Percentiles rank a stretch among this genome's conserved stretches.
These are phyloP conservation scores for Pistacia integerrima DNA, from an alignment of 345 rosid genomes.

Conservation along the genomic window DNA sequence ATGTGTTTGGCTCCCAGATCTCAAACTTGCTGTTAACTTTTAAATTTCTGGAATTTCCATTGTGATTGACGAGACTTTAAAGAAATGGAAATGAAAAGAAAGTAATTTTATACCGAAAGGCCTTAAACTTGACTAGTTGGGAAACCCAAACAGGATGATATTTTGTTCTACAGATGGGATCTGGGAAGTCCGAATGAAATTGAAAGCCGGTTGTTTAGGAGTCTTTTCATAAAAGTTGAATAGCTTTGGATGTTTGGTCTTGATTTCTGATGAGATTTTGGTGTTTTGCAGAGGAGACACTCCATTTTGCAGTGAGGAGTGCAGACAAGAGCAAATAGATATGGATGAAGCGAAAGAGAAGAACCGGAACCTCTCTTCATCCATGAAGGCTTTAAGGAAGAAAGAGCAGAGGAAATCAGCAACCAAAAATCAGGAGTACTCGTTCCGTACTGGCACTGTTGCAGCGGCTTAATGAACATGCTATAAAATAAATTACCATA, in stretches of 20 bases:
- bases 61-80: neutral
- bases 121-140: too few relatives aligned
- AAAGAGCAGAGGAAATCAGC: slow-evolving; percentile 46
- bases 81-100: neutral
- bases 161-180: neutral
- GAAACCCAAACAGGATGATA: neutral
- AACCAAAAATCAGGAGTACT: slow-evolving; percentile 30
- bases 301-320: slow-evolving; percentile 86
- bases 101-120: too few relatives aligned
- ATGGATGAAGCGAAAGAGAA: slow-evolving; percentile 64
- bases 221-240: neutral
- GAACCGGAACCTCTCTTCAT: slow-evolving; percentile 60
- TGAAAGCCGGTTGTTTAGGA: too few relatives aligned
- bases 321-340: slow-evolving; percentile 81
- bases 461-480: slow-evolving; percentile 40
- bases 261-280: slow-evolving; percentile 14
- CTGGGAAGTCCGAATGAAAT: neutral
- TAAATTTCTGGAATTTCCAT: neutral
- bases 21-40: neutral
- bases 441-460: slow-evolving; percentile 43
- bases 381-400: slow-evolving; percentile 57
- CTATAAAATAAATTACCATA: neutral
- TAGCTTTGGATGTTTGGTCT: neutral
- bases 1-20: neutral
- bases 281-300: slow-evolving; percentile 71